Evolutionary conservation across 495 filamentous ascomycete species (phyloP).

Genomic region (Stereocaulon alpinum): DNA sequence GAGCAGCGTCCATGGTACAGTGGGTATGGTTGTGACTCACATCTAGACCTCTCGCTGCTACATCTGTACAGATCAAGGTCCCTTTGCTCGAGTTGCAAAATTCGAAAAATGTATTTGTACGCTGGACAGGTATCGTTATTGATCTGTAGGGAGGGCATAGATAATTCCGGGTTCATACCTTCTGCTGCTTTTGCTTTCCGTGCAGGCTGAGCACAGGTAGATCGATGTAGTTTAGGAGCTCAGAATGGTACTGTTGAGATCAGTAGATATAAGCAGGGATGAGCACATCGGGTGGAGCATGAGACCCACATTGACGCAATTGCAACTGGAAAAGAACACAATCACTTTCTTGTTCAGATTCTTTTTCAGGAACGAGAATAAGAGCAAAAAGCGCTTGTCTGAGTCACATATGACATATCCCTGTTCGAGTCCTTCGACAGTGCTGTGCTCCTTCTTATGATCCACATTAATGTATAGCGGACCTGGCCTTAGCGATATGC

Average conservation of each 20-base stretch:
- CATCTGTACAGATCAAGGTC: conserved; percentile 90
- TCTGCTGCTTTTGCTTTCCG: conserved; percentile 81
- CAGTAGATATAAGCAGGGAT: conserved; percentile 24
- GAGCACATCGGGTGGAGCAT: background rate
- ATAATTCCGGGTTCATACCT: background rate
- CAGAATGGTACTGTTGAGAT: conserved; percentile 33
- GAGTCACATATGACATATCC: conserved; percentile 90
- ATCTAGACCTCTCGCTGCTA: conserved; percentile 88
- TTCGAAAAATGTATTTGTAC: conserved; percentile 96
- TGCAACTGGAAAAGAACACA: conserved; percentile 91
- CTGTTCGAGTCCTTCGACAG: conserved; percentile 87
- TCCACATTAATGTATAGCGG: conserved; percentile 96
- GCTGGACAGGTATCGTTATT: conserved; percentile 47
- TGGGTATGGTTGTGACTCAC: conserved; percentile 33
- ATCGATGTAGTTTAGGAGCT: conserved; percentile 93
- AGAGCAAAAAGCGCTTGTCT: conserved; percentile 84
- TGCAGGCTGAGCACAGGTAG: conserved; percentile 69
- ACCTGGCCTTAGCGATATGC: conserved; percentile 84
- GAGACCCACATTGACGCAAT: conserved; percentile 57
- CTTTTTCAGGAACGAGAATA: conserved; percentile 90
- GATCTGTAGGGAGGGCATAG: background rate
- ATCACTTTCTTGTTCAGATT: conserved; percentile 92
- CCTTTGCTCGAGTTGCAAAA: conserved; percentile 88
- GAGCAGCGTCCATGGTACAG: background rate
- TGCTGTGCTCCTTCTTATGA: conserved; percentile 64